phyloP scores from a whole-genome alignment of 225 moss, liverwort and hornwort genomes.

The Sphagnum tenellum region DNA sequence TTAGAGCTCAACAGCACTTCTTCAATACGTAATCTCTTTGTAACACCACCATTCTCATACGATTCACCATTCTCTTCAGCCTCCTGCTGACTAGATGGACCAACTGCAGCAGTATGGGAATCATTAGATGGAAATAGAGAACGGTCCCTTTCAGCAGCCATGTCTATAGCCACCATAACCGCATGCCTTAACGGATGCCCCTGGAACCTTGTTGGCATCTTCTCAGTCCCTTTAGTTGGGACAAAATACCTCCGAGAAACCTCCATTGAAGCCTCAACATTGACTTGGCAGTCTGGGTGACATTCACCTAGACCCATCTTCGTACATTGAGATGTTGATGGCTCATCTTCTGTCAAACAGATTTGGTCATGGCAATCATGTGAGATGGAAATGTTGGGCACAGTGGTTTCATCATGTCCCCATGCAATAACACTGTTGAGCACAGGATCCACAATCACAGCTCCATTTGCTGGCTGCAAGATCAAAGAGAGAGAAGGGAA shows the following conservation, averaged over 20 bases:
- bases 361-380: not conserved
- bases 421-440: constrained; percentile 53
- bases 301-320: too few relatives aligned
- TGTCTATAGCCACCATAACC: constrained; percentile 71
- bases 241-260: too few relatives aligned
- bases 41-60: constrained; percentile 15
- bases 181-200: constrained; percentile 85
- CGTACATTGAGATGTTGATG: not conserved
- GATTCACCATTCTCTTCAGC: constrained; percentile 12
- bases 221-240: too few relatives aligned
- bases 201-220: not conserved
- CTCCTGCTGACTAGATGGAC: constrained; percentile 1
- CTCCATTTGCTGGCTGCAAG: constrained; percentile 80
- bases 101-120: not conserved
- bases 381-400: constrained; percentile 3
- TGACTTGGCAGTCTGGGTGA: too few relatives aligned
- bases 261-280: too few relatives aligned
- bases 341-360: not conserved
- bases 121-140: constrained; percentile 36
- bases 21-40: constrained; percentile 38
- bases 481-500: not conserved
- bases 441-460: constrained; percentile 87
- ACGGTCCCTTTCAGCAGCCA: constrained; percentile 69
- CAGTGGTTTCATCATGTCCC: constrained; percentile 57
- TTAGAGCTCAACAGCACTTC: constrained; percentile 13